phyloP scores from a whole-genome alignment of 1,284 basidiomycete genomes.

The Microbotryum silenes-acaulis region DNA sequence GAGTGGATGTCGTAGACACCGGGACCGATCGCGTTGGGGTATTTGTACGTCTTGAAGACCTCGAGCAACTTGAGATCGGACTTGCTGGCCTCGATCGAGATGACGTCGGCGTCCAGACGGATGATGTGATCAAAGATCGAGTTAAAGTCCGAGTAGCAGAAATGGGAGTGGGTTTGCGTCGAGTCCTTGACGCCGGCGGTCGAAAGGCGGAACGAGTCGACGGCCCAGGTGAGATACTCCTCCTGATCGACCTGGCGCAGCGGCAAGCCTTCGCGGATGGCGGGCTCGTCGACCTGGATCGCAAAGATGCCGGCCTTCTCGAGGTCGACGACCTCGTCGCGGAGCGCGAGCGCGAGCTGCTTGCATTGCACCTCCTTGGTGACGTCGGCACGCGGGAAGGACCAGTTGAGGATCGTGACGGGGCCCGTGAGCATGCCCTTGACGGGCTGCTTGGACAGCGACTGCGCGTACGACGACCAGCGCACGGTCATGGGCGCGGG shows the following conservation, averaged over 20 bases:
- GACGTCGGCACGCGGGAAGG: conserved; percentile 98
- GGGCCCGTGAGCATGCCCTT: conserved; percentile 89
- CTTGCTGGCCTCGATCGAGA: conserved; percentile 98
- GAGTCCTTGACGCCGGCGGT: conserved; percentile 87
- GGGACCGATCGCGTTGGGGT: conserved; percentile 97
- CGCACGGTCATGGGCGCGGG: conserved; percentile 89
- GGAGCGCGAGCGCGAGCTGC: conserved; percentile 95
- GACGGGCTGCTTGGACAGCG: conserved; percentile 87
- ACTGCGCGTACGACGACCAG: conserved; percentile 97
- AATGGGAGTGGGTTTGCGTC: conserved; percentile 95
- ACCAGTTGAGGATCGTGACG: conserved; percentile 90
- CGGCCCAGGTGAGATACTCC: conserved; percentile 89
- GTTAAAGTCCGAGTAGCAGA: conserved; percentile 90
- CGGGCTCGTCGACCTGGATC: conserved; percentile 99
- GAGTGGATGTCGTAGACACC: conserved; percentile 86
- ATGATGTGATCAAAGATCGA: conserved; percentile 98
- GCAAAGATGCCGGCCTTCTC: conserved; percentile 95
- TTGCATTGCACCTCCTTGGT: conserved; percentile 94
- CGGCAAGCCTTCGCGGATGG: conserved; percentile 97
- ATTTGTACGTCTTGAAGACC: conserved; percentile 91
- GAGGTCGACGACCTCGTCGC: conserved; percentile 96
- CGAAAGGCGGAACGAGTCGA: conserved; percentile 93
- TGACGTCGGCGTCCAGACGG: conserved; percentile 96
- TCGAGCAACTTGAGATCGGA: conserved; percentile 93
- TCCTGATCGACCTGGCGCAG: conserved; percentile 93